Conservation (phyloP, 1,284 basidiomycete genomes). For the Leccinum proliferum region DNA sequence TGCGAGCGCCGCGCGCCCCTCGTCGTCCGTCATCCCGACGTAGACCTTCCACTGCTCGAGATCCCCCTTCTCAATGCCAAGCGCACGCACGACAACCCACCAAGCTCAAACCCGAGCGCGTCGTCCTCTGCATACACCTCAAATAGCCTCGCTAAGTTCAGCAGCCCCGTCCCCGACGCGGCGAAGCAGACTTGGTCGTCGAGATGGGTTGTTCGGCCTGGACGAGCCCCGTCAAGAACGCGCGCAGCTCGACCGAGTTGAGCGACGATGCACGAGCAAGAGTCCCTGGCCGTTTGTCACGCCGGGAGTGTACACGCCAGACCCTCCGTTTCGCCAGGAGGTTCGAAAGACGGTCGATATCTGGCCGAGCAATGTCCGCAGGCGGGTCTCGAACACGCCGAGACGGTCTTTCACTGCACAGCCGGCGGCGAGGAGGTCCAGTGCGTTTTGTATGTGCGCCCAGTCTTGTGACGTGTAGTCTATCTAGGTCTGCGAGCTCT, state of each 20-base stretch:
- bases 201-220: constrained; percentile 7
- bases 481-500: constrained; percentile 59
- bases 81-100: constrained; percentile 60
- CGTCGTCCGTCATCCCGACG: constrained; percentile 55
- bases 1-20: constrained; percentile 38
- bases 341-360: constrained; percentile 54
- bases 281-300: constrained; percentile 67
- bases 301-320: constrained; percentile 49
- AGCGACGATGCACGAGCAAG: constrained; percentile 73
- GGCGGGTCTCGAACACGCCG: constrained; percentile 59
- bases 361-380: constrained; percentile 54
- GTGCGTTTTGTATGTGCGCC: constrained; percentile 73
- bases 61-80: constrained; percentile 80
- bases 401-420: constrained; percentile 67
- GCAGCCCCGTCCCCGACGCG: constrained; percentile 82
- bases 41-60: constrained; percentile 72
- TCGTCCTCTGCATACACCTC: constrained; percentile 93
- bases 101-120: constrained; percentile 34
- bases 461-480: constrained; percentile 89
- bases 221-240: constrained; percentile 41
- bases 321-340: constrained; percentile 45
- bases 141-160: constrained; percentile 91
- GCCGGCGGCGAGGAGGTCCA: constrained; percentile 80
- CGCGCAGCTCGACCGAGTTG: constrained; percentile 73
- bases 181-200: constrained; percentile 16